Conservation (phyloP, 176 grass and related monocot genomes). For the Coix lacrymajobi region DNA sequence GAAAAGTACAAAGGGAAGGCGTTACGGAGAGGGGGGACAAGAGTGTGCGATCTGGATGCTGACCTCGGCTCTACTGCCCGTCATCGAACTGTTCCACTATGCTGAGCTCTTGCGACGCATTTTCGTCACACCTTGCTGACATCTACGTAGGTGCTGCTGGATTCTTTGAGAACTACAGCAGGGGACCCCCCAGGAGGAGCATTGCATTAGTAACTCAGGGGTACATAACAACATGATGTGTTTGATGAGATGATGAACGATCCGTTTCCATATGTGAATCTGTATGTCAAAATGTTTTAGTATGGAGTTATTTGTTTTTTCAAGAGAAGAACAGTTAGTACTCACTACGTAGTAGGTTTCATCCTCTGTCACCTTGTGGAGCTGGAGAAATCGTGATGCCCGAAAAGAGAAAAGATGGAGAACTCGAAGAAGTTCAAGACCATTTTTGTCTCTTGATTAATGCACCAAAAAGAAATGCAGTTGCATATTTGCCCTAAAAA, state of each 20-base stretch:
- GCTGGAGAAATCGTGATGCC: not conserved
- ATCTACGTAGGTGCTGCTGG: not conserved
- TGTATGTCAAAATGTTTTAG: not conserved
- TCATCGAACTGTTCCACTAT: conserved; percentile 14
- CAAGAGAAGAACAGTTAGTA: not conserved
- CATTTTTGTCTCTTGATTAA: not conserved
- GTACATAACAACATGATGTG: not conserved
- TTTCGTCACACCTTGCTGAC: not conserved
- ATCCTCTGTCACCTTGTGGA: not conserved
- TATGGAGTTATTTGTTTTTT: not conserved
- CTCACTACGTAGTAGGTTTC: too few species aligned
- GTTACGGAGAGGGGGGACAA: not conserved
- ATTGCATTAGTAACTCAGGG: too few species aligned
- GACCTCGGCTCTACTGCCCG: not conserved
- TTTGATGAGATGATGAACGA: too few species aligned
- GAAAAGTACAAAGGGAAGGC: conserved; percentile 16
- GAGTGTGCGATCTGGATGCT: not conserved
- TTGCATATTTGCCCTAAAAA: not conserved
- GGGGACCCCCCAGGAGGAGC: too few species aligned
- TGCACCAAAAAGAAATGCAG: not conserved
- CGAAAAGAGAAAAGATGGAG: not conserved
- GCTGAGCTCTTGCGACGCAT: not conserved
- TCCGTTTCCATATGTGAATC: not conserved
- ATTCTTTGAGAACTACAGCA: not conserved
- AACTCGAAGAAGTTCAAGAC: not conserved